Evolutionary conservation across 2,329 filamentous ascomycete species (phyloP).

Genomic region (Knufia fluminis): DNA sequence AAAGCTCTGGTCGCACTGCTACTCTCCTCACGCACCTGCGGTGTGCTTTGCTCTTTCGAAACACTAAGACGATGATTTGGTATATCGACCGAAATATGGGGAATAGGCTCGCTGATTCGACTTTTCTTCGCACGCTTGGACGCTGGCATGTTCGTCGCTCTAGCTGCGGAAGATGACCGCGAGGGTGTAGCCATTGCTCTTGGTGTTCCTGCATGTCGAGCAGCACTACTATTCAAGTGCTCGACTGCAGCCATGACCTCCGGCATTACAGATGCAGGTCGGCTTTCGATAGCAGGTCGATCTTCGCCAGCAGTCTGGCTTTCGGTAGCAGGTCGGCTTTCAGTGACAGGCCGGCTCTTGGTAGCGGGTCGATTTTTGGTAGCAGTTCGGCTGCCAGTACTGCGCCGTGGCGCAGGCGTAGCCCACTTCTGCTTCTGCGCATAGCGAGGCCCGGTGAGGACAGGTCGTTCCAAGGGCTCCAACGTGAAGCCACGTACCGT

Average conservation of each 20-base stretch:
- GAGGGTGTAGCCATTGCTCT: not conserved
- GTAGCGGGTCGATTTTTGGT: too few relatives aligned
- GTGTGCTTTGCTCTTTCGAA: not conserved
- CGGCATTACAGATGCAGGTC: not conserved
- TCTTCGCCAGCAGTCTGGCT: too few relatives aligned
- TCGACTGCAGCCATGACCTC: constrained; percentile 7
- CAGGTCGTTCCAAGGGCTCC: constrained; percentile 1
- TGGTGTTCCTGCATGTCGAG: not conserved
- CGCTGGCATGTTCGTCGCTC: not conserved
- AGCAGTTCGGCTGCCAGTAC: not conserved
- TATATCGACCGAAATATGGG: not conserved
- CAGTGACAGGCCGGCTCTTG: too few relatives aligned
- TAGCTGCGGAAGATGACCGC: not conserved
- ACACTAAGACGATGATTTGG: not conserved
- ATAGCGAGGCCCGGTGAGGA: not conserved
- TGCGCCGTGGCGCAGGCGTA: not conserved
- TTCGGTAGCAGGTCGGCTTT: too few relatives aligned
- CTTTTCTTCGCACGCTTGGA: not conserved
- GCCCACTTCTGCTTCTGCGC: not conserved
- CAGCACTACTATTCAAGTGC: not conserved
- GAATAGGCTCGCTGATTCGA: not conserved
- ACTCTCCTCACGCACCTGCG: not conserved
- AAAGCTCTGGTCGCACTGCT: not conserved
- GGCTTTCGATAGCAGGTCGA: too few relatives aligned
- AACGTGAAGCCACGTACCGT: constrained; percentile 5